A percentile compares a stretch with the other conserved stretches of the same genome.
phyloP scores from a whole-genome alignment of 1,284 basidiomycete species.

The Fomes fomentarius region DNA sequence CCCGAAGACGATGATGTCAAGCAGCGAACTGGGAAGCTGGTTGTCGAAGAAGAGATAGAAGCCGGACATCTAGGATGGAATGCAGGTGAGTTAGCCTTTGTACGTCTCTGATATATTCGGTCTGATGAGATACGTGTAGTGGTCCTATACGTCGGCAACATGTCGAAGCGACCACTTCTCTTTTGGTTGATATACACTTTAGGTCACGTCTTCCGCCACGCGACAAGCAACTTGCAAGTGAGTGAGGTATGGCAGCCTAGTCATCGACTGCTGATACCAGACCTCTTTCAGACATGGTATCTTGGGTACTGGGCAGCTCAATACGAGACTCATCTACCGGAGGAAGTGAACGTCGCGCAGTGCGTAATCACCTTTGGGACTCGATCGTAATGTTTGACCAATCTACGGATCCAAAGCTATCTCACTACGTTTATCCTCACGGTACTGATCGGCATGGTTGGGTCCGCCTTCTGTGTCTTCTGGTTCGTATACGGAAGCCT shows the following conservation, averaged over 20 bases:
- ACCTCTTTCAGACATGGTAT: conserved; percentile 21
- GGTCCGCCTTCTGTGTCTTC: conserved; percentile 25
- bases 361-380: not conserved
- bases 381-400: not conserved
- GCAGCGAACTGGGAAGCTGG: conserved; percentile 47
- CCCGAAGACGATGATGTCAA: conserved; percentile 29
- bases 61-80: conserved; percentile 57
- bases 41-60: conserved; percentile 62
- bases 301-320: conserved; percentile 24
- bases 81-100: conserved; percentile 40
- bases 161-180: conserved; percentile 30
- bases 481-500: conserved; percentile 44
- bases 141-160: conserved; percentile 32
- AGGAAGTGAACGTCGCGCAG: conserved; percentile 9
- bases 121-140: conserved; percentile 20
- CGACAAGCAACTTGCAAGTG: conserved; percentile 21
- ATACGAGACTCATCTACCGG: conserved; percentile 25
- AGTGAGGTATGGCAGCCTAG: not conserved
- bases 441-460: conserved; percentile 34
- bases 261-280: not conserved
- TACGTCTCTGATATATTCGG: too few relatives aligned
- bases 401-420: conserved; percentile 36
- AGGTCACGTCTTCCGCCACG: conserved; percentile 26
- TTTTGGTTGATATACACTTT: conserved; percentile 37
- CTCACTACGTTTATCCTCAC: conserved; percentile 44